phyloP scores from a whole-genome alignment of 2,329 filamentous ascomycete species.

The Rugonectria rugulosa region DNA sequence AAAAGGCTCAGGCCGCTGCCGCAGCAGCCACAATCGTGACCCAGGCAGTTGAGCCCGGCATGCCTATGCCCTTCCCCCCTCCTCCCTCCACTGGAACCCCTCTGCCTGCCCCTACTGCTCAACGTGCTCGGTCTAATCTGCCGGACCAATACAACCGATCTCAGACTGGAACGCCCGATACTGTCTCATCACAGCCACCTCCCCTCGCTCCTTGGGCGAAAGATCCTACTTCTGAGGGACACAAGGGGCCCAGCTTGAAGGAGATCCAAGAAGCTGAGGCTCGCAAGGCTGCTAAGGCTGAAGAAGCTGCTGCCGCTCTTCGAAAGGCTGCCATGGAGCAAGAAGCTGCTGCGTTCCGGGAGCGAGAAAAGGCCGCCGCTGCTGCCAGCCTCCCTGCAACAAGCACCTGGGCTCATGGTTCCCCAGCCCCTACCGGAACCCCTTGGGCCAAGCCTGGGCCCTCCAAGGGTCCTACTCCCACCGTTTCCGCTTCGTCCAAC shows the following conservation, averaged over 20 bases:
- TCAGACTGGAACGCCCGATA: slow-evolving; percentile 78
- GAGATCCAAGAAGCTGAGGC: slow-evolving; percentile 98
- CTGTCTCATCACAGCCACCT: slow-evolving; percentile 60
- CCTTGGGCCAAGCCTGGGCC: slow-evolving; percentile 73
- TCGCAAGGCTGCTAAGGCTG: slow-evolving; percentile 87
- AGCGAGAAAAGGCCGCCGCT: slow-evolving; percentile 65
- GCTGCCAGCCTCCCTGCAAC: slow-evolving; percentile 73
- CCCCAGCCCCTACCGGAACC: slow-evolving; percentile 70
- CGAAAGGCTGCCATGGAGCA: slow-evolving; percentile 83
- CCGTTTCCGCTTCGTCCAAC: slow-evolving; percentile 36
- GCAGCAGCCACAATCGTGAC: slow-evolving; percentile 40
- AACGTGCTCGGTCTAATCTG: slow-evolving; percentile 82
- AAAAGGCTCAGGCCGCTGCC: slow-evolving; percentile 70
- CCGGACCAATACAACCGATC: slow-evolving; percentile 78
- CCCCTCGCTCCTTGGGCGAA: slow-evolving; percentile 96
- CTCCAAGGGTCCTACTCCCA: slow-evolving; percentile 47
- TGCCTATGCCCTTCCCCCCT: slow-evolving; percentile 80
- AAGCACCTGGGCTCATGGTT: slow-evolving; percentile 87
- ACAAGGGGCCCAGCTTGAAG: slow-evolving; percentile 89
- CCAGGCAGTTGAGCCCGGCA: slow-evolving; percentile 62
- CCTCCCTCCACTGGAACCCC: slow-evolving; percentile 74
- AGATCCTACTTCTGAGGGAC: slow-evolving; percentile 72
- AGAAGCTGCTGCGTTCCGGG: slow-evolving; percentile 68
- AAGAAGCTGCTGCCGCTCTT: slow-evolving; percentile 79
- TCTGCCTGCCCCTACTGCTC: slow-evolving; percentile 86